Evolutionary conservation across 345 rosid species (phyloP).

Genomic region (Salix viminalis): DNA sequence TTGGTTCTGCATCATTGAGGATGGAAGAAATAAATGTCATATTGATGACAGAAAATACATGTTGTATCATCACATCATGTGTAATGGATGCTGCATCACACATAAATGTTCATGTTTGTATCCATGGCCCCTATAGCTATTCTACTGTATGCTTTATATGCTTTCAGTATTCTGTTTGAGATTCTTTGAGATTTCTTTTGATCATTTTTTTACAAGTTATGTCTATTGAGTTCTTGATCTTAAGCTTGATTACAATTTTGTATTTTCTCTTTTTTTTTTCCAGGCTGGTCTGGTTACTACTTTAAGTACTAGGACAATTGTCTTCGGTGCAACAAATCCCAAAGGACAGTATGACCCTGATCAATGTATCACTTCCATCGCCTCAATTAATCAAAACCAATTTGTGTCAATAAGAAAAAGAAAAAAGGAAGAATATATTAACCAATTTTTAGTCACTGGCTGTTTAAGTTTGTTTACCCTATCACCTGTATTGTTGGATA

Average conservation of each 20-base stretch:
- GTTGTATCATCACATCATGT: neutral
- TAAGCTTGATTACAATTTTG: constrained; percentile 1
- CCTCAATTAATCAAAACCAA: neutral
- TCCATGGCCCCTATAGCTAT: neutral
- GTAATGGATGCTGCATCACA: neutral
- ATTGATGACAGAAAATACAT: neutral
- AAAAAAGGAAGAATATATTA: neutral
- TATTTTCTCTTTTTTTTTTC: constrained; percentile 1
- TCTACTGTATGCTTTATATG: neutral
- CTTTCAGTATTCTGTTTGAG: neutral
- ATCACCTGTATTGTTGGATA: neutral
- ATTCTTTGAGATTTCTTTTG: neutral
- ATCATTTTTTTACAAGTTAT: neutral
- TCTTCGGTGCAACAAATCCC: constrained; percentile 96
- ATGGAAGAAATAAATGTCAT: neutral
- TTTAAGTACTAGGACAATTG: constrained; percentile 80
- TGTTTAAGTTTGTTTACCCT: constrained; percentile 4
- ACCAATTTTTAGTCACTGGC: neutral
- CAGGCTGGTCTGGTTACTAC: constrained; percentile 98
- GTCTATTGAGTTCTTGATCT: neutral
- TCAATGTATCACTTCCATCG: constrained; percentile 59
- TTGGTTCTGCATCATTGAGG: neutral
- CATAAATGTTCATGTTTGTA: neutral
- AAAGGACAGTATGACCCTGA: constrained; percentile 97
- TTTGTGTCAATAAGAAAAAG: neutral